These are phyloP conservation scores for Geranium brycei DNA, from an alignment of 345 rosid genomes.

Conservation along the genomic window DNA sequence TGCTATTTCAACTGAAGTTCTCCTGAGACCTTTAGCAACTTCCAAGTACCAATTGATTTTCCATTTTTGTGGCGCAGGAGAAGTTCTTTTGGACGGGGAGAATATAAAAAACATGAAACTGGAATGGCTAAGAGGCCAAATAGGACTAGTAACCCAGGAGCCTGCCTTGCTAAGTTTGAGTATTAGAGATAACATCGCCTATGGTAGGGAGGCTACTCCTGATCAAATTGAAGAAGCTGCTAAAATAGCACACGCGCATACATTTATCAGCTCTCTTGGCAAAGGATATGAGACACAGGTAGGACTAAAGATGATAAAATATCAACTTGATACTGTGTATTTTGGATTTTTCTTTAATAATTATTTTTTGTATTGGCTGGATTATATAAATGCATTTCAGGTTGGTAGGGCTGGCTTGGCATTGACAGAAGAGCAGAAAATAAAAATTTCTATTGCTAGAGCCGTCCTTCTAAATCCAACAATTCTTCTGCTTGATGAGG, in stretches of 20 bases:
- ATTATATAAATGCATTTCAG: constrained; percentile 24
- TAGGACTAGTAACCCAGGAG: constrained; percentile 96
- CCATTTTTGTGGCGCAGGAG: constrained; percentile 53
- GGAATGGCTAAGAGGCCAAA: constrained; percentile 91
- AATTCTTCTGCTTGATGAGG: constrained; percentile 93
- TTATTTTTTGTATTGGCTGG: background rate
- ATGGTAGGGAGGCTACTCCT: constrained; percentile 66
- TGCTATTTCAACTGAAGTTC: constrained; percentile 1
- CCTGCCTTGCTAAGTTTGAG: constrained; percentile 90
- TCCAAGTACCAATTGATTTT: constrained; percentile 9
- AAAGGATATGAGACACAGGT: constrained; percentile 92
- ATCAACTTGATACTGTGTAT: too few relatives aligned
- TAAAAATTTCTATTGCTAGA: constrained; percentile 90
- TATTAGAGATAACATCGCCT: constrained; percentile 76
- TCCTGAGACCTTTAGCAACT: constrained; percentile 7
- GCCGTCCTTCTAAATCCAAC: constrained; percentile 87
- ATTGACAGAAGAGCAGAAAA: constrained; percentile 87
- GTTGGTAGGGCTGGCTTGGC: constrained; percentile 84
- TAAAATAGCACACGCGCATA: constrained; percentile 87
- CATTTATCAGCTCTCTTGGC: constrained; percentile 78
- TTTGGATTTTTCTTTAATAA: too few relatives aligned
- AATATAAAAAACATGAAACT: constrained; percentile 77
- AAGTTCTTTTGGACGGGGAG: constrained; percentile 95
- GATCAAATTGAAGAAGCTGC: constrained; percentile 98
- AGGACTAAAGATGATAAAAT: constrained; percentile 2